phyloP scores from a whole-genome alignment of 179 eudicot species.

The Actinidia polygama region DNA sequence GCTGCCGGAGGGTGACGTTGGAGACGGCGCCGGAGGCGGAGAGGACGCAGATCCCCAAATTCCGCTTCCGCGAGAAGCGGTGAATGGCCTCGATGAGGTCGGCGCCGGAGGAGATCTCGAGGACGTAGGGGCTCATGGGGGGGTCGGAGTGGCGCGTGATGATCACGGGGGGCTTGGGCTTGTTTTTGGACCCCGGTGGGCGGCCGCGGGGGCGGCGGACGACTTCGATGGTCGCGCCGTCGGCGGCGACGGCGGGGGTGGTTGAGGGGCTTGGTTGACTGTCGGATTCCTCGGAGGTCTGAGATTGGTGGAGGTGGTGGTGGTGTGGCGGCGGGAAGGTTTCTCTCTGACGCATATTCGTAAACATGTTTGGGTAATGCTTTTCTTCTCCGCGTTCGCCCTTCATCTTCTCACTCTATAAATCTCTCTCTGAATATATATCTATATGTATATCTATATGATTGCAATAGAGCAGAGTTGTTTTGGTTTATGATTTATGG shows the following conservation, averaged over 20 bases:
- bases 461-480: not conserved
- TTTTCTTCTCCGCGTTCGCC: slow-evolving; percentile 34
- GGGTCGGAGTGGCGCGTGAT: slow-evolving; percentile 67
- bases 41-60: slow-evolving; percentile 40
- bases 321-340: slow-evolving; percentile 19
- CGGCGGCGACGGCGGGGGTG: no score
- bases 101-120: slow-evolving; percentile 64
- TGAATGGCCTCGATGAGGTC: slow-evolving; percentile 51
- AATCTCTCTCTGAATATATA: not conserved
- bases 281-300: no score
- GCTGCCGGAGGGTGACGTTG: slow-evolving; percentile 72
- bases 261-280: no score
- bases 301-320: not conserved
- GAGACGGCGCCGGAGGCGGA: slow-evolving; percentile 68
- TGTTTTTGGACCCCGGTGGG: slow-evolving; percentile 85
- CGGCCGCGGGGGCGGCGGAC: slow-evolving; percentile 72
- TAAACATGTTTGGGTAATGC: slow-evolving; percentile 23
- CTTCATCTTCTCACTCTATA: slow-evolving; percentile 25
- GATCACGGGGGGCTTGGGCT: slow-evolving; percentile 76
- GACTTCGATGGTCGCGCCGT: slow-evolving; percentile 44
- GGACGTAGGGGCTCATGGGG: slow-evolving; percentile 68
- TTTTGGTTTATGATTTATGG: no score
- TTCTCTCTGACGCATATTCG: slow-evolving; percentile 25
- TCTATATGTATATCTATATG: not conserved
- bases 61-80: slow-evolving; percentile 50